Evolutionary conservation across 352 stramenopile genomes (phyloP), one percentile per base, ranked within the genome.

Genomic region (Phytophthora meadii): DNA sequence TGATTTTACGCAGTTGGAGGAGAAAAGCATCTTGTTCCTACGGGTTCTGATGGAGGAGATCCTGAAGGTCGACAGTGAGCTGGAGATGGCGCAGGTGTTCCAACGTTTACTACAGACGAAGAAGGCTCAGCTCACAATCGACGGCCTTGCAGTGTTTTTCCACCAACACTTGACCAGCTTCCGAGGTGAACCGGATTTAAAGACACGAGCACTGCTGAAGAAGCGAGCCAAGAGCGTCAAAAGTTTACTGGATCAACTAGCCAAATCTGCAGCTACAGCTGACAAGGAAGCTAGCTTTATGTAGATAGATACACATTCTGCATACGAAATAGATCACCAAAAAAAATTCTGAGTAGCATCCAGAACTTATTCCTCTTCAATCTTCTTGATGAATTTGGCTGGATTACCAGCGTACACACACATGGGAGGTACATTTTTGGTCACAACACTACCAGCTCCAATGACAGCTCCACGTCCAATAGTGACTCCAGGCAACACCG

Each of bases 1-100:
- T 30, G 94, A 98, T 58, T 97, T 98, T 60, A 96, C 91, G 17
- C 79, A 95, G 30, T 72, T 98, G 24, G 72, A 87, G 12, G 84
- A 97, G 37, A 87, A 90, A 36, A 84, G 82, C 6, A 70, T 97
- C 48, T 80, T 98, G 30, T 98, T 98, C 59, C 61, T 98, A 30
- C 90, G 88, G 36, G 81, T 98, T 50, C 57, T 92, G 32, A 72
- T 93, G 51, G 83, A 92, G 62, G 72, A 79, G 46, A 79, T 95
- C 52, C 64, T 95, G n/a, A 83, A 81, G 48, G 61, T 88, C 37
- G 82, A 90, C 50, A 88, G 70, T 28, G 77, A 91, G 44, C 39
- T 81, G 11, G 79, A 89, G 40, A 87, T 92, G 71, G 75, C 79
- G 25, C 75, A 88, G 54, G 75, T 90, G 1, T 95, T 95, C 41